Evolutionary conservation across 2,329 filamentous ascomycete genomes (phyloP).

Genomic region (Madurella fahalii): DNA sequence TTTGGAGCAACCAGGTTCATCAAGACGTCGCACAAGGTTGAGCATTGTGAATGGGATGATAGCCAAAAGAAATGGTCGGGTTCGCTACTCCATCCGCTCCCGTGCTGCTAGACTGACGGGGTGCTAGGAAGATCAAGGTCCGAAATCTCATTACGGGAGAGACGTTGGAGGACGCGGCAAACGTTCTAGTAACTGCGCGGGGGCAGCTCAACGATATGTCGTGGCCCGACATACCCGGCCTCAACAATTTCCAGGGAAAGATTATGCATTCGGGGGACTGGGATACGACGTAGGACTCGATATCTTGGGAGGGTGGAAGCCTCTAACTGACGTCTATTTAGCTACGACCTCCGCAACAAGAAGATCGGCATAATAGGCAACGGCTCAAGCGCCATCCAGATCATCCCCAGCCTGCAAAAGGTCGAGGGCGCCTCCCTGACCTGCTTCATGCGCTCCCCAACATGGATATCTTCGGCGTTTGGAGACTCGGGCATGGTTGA

Average conservation of each 20-base stretch:
- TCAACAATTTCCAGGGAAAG: conserved; percentile 40
- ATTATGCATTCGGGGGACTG: conserved; percentile 44
- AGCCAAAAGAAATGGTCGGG: conserved; percentile 36
- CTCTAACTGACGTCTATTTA: conserved; percentile 17
- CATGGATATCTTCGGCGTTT: conserved; percentile 47
- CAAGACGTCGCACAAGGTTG: conserved; percentile 40
- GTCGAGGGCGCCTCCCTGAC: conserved; percentile 38
- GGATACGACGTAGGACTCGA: conserved; percentile 35
- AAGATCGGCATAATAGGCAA: conserved; percentile 49
- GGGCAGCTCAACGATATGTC: conserved; percentile 41
- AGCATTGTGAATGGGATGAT: conserved; percentile 40
- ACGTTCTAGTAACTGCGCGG: conserved; percentile 40
- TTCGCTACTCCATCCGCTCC: neutral
- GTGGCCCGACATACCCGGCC: conserved; percentile 42
- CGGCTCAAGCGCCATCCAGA: conserved; percentile 50
- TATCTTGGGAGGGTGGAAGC: neutral
- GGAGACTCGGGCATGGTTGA: conserved; percentile 42
- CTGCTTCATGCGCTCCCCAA: conserved; percentile 46
- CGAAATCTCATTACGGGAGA: conserved; percentile 33
- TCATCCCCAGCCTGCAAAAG: conserved; percentile 46
- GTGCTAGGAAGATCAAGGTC: conserved; percentile 33
- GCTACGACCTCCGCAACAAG: conserved; percentile 46
- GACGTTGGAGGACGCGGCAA: conserved; percentile 36
- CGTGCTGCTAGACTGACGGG: neutral
- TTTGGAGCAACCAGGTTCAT: conserved; percentile 46